Evolutionary conservation across 768 basidiomycete genomes (phyloP), one percentile per base, ranked within the genome.

Genomic region (Rubroboletus satanas): DNA sequence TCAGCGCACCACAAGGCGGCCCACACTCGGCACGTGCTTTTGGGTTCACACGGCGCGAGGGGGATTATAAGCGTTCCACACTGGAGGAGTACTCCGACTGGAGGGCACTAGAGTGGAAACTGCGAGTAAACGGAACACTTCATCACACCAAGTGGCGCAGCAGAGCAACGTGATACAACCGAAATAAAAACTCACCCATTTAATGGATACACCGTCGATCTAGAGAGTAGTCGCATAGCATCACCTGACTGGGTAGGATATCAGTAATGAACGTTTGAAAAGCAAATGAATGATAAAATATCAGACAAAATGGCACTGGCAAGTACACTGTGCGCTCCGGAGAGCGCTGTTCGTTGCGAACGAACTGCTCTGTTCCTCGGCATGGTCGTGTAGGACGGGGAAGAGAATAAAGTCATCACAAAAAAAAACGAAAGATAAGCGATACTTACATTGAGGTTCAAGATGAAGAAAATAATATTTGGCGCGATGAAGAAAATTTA

Each of bases 351-450:
- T 76, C 77, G 84, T 84, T 84, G 84, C 83, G 83, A 86, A 87
- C 83, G 79, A 78, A 85, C 83, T 67, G 64, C 85, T 87, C 86
- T 88, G 71, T 81, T 77, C 70, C 87, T 88, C 87, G 83, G 77
- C 88, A 90, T 84, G 81, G 88, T 89, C 88, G 87, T 85, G 67
- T 89, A 89, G 74, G 87, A 85, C 87, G 87, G 87, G 87, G 87
- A 89, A 90, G 87, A 89, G 88, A 89, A 89, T 81, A 78, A 78
- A 78, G 81, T 85, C 87, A 88, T 88, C 85, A 56, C 17, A 52
- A 49, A 58, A 39, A 58, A 35, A 11, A 23, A 32, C 5, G 10
- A 41, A 41, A 45, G 29, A 18, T 1, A 36, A 12, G 12, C 0
- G 28, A 45, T 4, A 66, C 67, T 60, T 11, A 71, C 65, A 42